Conservation (phyloP, 306 rosid species). For the Vigna unguiculata region DNA sequence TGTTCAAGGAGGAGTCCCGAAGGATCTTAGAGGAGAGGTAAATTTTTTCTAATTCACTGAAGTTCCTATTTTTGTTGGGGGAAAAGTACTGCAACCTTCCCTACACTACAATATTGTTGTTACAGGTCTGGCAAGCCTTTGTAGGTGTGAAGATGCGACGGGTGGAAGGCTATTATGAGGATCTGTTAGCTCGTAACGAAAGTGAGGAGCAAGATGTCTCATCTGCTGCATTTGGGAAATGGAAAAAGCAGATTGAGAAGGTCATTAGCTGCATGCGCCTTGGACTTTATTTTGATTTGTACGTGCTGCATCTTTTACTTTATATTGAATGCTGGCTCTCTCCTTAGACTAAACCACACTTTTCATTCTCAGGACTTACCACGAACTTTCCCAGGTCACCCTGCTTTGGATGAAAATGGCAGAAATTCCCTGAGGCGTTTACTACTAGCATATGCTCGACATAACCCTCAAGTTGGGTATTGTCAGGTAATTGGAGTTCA, state of each 20-base stretch:
- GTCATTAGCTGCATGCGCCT: constrained; percentile 94
- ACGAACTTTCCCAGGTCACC: constrained; percentile 96
- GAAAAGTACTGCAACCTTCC: constrained; percentile 41
- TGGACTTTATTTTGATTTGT: constrained; percentile 89
- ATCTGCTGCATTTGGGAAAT: constrained; percentile 69
- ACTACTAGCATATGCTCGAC: constrained; percentile 89
- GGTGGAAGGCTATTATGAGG: constrained; percentile 76
- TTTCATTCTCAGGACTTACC: constrained; percentile 87
- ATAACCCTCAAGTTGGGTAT: constrained; percentile 94
- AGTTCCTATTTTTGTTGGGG: constrained; percentile 41
- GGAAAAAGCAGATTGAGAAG: constrained; percentile 99
- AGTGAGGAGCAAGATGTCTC: constrained; percentile 55
- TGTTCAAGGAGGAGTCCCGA: constrained; percentile 92
- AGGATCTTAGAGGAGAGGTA: constrained; percentile 98
- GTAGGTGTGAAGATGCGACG: constrained; percentile 84
- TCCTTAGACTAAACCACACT: constrained; percentile 54
- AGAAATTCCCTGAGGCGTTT: constrained; percentile 89
- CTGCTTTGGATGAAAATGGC: constrained; percentile 91
- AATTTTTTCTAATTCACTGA: constrained; percentile 42
- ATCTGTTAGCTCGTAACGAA: constrained; percentile 68
- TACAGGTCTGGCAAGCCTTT: constrained; percentile 99
- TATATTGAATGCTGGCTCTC: constrained; percentile 57
- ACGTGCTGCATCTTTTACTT: constrained; percentile 87
- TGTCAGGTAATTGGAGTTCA: constrained; percentile 76
- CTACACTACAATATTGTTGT: constrained; percentile 60